These are phyloP conservation scores for Coemansia pectinata DNA, from an alignment of 192 early-diverging fungal species.

Conservation along the genomic window DNA sequence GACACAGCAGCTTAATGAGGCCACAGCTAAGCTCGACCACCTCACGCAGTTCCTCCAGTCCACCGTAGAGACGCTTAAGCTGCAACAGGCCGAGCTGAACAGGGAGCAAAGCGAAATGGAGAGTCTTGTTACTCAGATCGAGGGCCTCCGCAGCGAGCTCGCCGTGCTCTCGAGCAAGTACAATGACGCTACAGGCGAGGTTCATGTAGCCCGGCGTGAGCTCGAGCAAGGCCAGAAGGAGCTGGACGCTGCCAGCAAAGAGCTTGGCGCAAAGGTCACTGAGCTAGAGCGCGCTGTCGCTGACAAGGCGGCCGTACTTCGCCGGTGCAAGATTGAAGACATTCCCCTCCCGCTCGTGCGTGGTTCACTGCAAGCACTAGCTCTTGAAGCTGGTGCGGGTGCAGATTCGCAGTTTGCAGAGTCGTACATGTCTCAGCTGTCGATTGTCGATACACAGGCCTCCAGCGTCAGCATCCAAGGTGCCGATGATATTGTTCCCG, in stretches of 20 bases:
- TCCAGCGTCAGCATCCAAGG: slow-evolving; percentile 24
- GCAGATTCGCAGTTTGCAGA: slow-evolving; percentile 43
- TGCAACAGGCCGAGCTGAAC: slow-evolving; percentile 46
- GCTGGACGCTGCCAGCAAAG: slow-evolving; percentile 52
- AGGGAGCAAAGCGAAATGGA: slow-evolving; percentile 58
- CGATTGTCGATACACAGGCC: slow-evolving; percentile 44
- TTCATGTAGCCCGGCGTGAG: slow-evolving; percentile 65
- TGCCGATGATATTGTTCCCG: slow-evolving; percentile 33
- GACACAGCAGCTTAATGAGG: slow-evolving; percentile 64
- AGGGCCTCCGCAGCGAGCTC: slow-evolving; percentile 54
- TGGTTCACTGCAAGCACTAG: slow-evolving; percentile 74
- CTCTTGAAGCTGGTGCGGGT: slow-evolving; percentile 64
- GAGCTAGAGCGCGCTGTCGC: slow-evolving; percentile 78
- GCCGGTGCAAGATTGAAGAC: slow-evolving; percentile 91
- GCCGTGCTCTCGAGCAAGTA: slow-evolving; percentile 55
- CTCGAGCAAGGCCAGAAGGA: slow-evolving; percentile 67
- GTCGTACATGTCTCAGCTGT: slow-evolving; percentile 47
- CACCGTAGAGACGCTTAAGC: slow-evolving; percentile 39
- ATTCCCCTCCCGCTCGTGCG: slow-evolving; percentile 80
- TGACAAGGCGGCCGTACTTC: slow-evolving; percentile 77
- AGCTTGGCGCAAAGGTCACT: slow-evolving; percentile 41
- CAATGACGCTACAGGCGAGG: slow-evolving; percentile 58
- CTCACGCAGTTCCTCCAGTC: slow-evolving; percentile 55
- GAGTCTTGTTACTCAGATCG: slow-evolving; percentile 46
- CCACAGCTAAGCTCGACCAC: slow-evolving; percentile 61